Evolutionary conservation across 208 protist genomes (phyloP).

Genomic region (Leishmania gerbilli): DNA sequence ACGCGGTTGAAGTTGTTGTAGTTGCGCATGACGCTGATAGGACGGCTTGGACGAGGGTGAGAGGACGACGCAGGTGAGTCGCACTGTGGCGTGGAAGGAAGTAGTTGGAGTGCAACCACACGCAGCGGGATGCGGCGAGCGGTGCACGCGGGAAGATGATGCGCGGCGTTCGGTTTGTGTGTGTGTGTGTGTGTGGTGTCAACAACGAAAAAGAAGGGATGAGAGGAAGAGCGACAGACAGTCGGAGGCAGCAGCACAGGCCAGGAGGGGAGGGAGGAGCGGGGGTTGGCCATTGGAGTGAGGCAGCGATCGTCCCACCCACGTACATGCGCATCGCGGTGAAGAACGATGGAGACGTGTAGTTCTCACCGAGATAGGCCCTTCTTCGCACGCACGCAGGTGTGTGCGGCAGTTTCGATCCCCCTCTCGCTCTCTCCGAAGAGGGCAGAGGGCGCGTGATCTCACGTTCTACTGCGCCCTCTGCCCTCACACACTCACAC

Average conservation of each 20-base stretch:
- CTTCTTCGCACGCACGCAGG: too few relatives aligned
- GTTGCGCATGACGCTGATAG: slow-evolving; percentile 75
- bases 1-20: slow-evolving; percentile 98
- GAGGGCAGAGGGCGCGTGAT: too few relatives aligned
- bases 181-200: neutral
- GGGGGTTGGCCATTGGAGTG: too few relatives aligned
- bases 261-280: neutral
- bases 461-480: too few relatives aligned
- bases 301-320: too few relatives aligned
- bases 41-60: neutral
- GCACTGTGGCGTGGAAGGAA: neutral
- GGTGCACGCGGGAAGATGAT: neutral
- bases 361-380: too few relatives aligned
- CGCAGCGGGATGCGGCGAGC: neutral
- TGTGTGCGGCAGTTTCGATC: too few relatives aligned
- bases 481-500: too few relatives aligned
- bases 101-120: neutral
- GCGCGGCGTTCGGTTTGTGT: neutral
- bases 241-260: neutral
- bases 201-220: neutral
- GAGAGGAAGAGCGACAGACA: neutral
- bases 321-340: too few relatives aligned
- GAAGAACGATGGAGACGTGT: too few relatives aligned
- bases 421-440: too few relatives aligned
- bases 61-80: neutral